Evolutionary conservation across 2,329 filamentous ascomycete genomes (phyloP), one percentile per base, ranked within the genome.

Genomic region (Aspergillus chevalieri): DNA sequence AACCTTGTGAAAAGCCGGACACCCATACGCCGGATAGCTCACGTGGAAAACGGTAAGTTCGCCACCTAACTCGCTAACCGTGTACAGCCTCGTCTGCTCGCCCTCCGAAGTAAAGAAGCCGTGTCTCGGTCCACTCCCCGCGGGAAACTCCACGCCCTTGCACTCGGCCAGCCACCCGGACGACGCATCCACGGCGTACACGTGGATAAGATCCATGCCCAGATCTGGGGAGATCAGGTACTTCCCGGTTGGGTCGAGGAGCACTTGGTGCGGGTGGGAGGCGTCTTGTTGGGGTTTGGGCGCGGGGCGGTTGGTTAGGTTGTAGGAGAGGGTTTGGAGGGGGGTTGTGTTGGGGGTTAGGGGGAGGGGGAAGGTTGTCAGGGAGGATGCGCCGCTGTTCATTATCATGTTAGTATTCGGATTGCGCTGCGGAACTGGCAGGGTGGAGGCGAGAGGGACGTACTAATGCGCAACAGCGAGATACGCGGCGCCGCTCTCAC

Each of bases 151-250:
- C 33, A 67, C 55, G 33, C 80, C 65, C 6, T 78, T 72, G 22
- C 72, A 73, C 53, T 74, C 65, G 15, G 60, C 60, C 6, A 80
- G 68, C 28, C 76, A 72, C 6, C 74, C 74, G 2, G 63, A 70
- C 1, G 60, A 54, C 1, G 59, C 57, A 55, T 80, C 67, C 58
- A 85, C 74, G 48, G 69, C 61, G 63, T 80, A 87, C 72, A 81
- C 67, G 54, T 79, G 81, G 44, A 87, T 65, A 6, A 81, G 59
- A 57, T 88, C 85, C 0, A 78, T 75, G 38, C 85, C 82, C 4
- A 90, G 74, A 57, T 88, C 85, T 1, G 84, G 83, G 7, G 82
- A 76, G 7, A 87, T 60, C 24, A 87, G 58, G 64, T 79, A 88
- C n/a, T 73, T 60, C 5, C 78, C 79, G 2, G 80, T 84, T 6